Evolutionary conservation across 2,329 filamentous ascomycete species (phyloP), one percentile per base, ranked within the genome.

Genomic region (Aspergillus sclerotialis): DNA sequence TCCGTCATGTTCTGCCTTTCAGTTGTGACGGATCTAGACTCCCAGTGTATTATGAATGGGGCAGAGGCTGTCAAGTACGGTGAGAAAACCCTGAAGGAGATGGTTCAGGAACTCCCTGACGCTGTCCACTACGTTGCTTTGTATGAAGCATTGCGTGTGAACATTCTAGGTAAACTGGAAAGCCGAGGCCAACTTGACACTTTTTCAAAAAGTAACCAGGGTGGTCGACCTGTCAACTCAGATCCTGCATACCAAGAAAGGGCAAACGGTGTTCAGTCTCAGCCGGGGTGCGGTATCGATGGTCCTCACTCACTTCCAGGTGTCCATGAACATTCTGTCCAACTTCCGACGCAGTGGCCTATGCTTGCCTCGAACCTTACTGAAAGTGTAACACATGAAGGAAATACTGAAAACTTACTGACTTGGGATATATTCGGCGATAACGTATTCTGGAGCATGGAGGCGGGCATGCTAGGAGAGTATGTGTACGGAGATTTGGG

Each of bases 1-100:
- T 61, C 54, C 4, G 48, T 64, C 1, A 56, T 65, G 36, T 58
- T 42, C 25, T 48, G 43, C 29, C 25, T 50, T 2, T 50, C 48
- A 2, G 42, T 43, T 1, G 33, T 43, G 3, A 32, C 15, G 2
- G 41, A 42, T 14, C 40, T 36, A n/a, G 39, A 38, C 18, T 19
- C 12, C 4, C 16, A 17, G 7, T 34, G 38, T 1, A 25, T 44
- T 8, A 12, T 15, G 3, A 30, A 39, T 9, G 46, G 38, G 4
- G 42, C 32, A 7, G 38, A 41, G 2, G 45, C 43, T 2, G 36
- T 50, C 4, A 36, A 31, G 8, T 29, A 32, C 1, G 32, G 43
- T 8, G 42, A 45, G 9, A 29, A 24, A 2, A 34, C 30, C 1
- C 17, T 50, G 16, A 44, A 44, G 18, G 14, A 30, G 9, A 45